Evolutionary conservation across 2,329 filamentous ascomycete species (phyloP), one percentile per base, ranked within the genome.

Genomic region (Hortaea sp.): DNA sequence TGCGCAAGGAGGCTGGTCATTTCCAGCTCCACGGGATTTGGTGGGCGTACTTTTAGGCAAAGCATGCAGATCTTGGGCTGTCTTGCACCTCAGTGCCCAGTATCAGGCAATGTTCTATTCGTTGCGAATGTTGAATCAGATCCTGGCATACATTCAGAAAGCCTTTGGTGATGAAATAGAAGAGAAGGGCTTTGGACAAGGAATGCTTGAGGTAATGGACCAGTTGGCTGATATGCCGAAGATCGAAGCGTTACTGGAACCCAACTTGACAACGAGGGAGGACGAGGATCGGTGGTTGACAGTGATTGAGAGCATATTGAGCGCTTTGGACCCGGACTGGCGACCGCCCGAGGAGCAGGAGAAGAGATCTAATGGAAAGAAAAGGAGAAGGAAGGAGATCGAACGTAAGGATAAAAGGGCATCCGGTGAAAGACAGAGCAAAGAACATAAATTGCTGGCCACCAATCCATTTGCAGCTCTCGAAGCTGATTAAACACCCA

Each of bases 341-440:
- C 13, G 11, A 35, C 31, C 41, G 38, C 29, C 12, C 11, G 39
- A n/a, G 5, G 20, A 35, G n/a, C 9, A 35, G 32, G 32, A n/a
- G 32, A n/a, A 5, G 37, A 20, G 10, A n/a, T 3, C 11, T 7
- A 12, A 39, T 13, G 29, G 11, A 31, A 27, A 42, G 12, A 46
- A 42, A 39, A 34, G 4, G 39, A 42, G 39, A 42, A 13, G 43
- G 30, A 38, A 32, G 43, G 38, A 46, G 6, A 20, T 7, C 4
- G 30, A n/a, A 30, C 38, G 7, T n/a, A 29, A 53, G 64, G 6
- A 34, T 13, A 10, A 29, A 58, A 41, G 61, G 73, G 43, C 71
- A 69, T 72, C 47, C 71, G 73, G 56, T 79, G 76, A 62, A 71
- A 73, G 37, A 71, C 76, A 52, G 66, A 74, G 49, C 81, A 81